Evolutionary conservation across 495 filamentous ascomycete genomes (phyloP).

Genomic region (Trichocladium uniseriatum): DNA sequence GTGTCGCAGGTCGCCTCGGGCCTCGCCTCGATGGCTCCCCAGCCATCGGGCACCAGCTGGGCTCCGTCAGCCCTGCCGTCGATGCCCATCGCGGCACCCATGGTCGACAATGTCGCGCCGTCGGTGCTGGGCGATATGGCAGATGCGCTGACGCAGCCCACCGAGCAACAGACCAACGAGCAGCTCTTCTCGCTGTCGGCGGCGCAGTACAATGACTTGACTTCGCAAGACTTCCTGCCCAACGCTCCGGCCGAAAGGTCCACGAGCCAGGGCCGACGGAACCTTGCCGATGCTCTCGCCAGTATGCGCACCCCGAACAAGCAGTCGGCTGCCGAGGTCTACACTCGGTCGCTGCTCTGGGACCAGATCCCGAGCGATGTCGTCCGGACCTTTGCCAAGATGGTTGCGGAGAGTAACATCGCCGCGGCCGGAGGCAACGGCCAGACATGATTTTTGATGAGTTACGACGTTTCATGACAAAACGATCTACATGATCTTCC

Average conservation of each 20-base stretch:
- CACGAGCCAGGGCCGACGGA: conserved; percentile 51
- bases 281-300: conserved; percentile 74
- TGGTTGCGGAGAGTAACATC: conserved; percentile 57
- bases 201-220: conserved; percentile 84
- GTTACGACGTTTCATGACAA: conserved; percentile 13
- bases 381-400: conserved; percentile 82
- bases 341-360: conserved; percentile 89
- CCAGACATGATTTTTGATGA: conserved; percentile 29
- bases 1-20: conserved; percentile 41
- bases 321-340: conserved; percentile 65
- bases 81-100: conserved; percentile 44
- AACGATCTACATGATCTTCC: conserved; percentile 6
- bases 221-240: conserved; percentile 55
- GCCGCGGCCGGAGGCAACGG: conserved; percentile 26
- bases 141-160: conserved; percentile 63
- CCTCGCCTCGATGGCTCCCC: conserved; percentile 40
- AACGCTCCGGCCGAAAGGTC: conserved; percentile 35
- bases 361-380: conserved; percentile 87
- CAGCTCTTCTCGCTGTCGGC: conserved; percentile 78
- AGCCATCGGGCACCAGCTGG: conserved; percentile 44
- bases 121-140: conserved; percentile 69
- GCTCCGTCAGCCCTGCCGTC: conserved; percentile 28
- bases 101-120: conserved; percentile 44
- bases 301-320: conserved; percentile 62
- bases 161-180: conserved; percentile 78